These are phyloP conservation scores for Globisporangium sylvaticum DNA, from an alignment of 352 stramenopile genomes.

Conservation along the genomic window DNA sequence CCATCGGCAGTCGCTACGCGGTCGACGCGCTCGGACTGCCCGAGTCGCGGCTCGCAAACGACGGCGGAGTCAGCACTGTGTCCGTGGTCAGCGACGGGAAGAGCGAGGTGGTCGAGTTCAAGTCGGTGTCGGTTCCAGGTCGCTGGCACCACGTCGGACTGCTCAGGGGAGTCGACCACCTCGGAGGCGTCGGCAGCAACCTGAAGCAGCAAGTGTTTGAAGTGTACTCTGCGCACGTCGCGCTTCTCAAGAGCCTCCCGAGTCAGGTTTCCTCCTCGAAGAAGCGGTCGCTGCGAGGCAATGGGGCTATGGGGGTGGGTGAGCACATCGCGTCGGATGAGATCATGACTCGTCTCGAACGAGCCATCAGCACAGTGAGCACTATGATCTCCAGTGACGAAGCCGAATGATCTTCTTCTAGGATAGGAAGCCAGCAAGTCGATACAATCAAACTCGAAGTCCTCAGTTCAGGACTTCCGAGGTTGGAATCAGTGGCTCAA, in stretches of 20 bases:
- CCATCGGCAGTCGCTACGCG: slow-evolving; percentile 10
- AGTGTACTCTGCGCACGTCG: slow-evolving; percentile 10
- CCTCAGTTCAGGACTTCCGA: no score
- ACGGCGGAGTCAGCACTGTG: slow-evolving; percentile 23
- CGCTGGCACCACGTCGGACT: slow-evolving; percentile 16
- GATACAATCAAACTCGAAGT: no score
- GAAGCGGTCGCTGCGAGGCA: not conserved
- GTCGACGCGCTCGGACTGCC: slow-evolving; percentile 12
- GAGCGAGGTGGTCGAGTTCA: slow-evolving; percentile 7
- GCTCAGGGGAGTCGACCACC: slow-evolving; percentile 13
- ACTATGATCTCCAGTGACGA: no score
- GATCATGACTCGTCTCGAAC: not conserved
- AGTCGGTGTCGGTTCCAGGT: not conserved
- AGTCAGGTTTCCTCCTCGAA: not conserved
- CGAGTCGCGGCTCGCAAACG: slow-evolving; percentile 24
- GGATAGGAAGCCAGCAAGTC: not conserved
- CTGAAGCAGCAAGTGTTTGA: slow-evolving; percentile 8
- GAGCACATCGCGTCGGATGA: not conserved
- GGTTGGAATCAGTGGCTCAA: no score
- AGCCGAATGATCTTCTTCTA: no score
- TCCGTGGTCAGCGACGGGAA: slow-evolving; percentile 11
- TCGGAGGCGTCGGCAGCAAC: slow-evolving; percentile 9
- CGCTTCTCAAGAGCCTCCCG: slow-evolving; percentile 8
- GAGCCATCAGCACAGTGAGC: no score
- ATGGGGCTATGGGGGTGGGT: not conserved